Conservation (phyloP, 129 eudicot genomes). For the Artemisia argyi region DNA sequence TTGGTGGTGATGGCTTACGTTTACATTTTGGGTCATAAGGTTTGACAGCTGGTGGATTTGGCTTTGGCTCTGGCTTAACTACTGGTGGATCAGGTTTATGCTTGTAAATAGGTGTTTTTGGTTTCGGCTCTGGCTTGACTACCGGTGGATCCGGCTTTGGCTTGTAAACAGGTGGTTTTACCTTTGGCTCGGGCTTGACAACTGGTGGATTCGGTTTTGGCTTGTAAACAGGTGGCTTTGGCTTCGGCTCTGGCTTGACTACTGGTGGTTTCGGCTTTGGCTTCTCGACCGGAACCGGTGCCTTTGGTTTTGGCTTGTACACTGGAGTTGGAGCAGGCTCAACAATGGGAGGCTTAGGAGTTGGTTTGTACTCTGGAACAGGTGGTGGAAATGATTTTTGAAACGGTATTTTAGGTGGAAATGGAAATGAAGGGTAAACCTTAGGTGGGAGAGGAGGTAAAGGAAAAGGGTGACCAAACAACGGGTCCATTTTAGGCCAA, state of each 20-base stretch:
- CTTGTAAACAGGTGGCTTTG: slow-evolving; percentile 30
- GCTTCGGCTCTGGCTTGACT: slow-evolving; percentile 24
- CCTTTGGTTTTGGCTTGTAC: slow-evolving; percentile 30
- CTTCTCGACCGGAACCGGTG: not conserved
- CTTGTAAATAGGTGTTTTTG: slow-evolving; percentile 35
- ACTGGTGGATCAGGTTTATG: slow-evolving; percentile 31
- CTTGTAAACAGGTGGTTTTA: not conserved
- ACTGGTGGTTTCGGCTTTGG: slow-evolving; percentile 20
- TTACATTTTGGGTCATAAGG: not conserved
- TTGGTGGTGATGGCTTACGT: not conserved
- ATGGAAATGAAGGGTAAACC: slow-evolving; percentile 32
- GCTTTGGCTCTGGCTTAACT: slow-evolving; percentile 18
- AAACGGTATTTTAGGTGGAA: slow-evolving; percentile 29
- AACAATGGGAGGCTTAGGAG: slow-evolving; percentile 27
- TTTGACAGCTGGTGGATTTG: slow-evolving; percentile 9
- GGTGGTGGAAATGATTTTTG: slow-evolving; percentile 30
- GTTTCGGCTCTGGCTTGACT: slow-evolving; percentile 14
- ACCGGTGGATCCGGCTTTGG: not conserved
- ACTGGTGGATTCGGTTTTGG: slow-evolving; percentile 34
- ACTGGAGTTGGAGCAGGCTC: slow-evolving; percentile 38
- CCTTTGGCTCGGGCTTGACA: slow-evolving; percentile 24
- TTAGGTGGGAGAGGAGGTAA: slow-evolving; percentile 46
- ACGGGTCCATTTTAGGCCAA: slow-evolving; percentile 31
- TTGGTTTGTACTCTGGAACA: not conserved
- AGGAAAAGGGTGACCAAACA: slow-evolving; percentile 41